Base-by-base conservation (phyloP, 495 filamentous ascomycete genomes). In the Immersiella caudata region DNA sequence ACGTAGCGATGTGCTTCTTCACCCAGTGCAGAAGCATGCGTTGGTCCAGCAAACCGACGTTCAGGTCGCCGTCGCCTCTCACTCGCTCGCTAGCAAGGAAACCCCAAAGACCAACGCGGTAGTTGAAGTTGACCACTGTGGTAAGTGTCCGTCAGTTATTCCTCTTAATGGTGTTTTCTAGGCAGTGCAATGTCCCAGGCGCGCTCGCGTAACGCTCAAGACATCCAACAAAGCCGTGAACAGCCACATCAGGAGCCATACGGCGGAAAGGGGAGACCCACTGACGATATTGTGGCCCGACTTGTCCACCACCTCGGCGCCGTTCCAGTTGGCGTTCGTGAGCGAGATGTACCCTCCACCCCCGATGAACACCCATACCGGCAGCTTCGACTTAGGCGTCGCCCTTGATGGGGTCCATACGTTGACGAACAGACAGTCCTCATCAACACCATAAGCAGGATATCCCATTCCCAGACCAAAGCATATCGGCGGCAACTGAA, bases 111-210 rank as follows among this genome's bases (percentile, higher is more conserved):
- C 91, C 91, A 16, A 93, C 90, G 6, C 91, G 87, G 69, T 85
- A 86, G 75, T 93, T 93, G 79, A 93, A 89, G 65, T 85, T 90
- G 16, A 94, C 87, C 27, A 93, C n/a, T n/a, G n/a, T n/a, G n/a
- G n/a, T n/a, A n/a, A n/a, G n/a, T n/a, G n/a, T n/a, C n/a, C n/a
- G n/a, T n/a, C n/a, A n/a, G n/a, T n/a, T n/a, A n/a, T n/a, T n/a
- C n/a, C n/a, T n/a, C n/a, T n/a, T n/a, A n/a, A n/a, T n/a, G n/a
- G n/a, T n/a, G n/a, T n/a, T n/a, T n/a, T n/a, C n/a, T n/a, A n/a
- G n/a, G n/a, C n/a, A n/a, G n/a, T n/a, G n/a, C n/a, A n/a, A n/a
- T n/a, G n/a, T n/a, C n/a, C n/a, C n/a, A n/a, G n/a, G n/a, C n/a
- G n/a, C n/a, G n/a, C n/a, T n/a, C n/a, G n/a, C n/a, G n/a, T n/a